A percentile compares a stretch with the other conserved stretches of the same genome.
Conservation (phyloP, 2,329 filamentous ascomycete genomes). For the Colletotrichum spinosum region DNA sequence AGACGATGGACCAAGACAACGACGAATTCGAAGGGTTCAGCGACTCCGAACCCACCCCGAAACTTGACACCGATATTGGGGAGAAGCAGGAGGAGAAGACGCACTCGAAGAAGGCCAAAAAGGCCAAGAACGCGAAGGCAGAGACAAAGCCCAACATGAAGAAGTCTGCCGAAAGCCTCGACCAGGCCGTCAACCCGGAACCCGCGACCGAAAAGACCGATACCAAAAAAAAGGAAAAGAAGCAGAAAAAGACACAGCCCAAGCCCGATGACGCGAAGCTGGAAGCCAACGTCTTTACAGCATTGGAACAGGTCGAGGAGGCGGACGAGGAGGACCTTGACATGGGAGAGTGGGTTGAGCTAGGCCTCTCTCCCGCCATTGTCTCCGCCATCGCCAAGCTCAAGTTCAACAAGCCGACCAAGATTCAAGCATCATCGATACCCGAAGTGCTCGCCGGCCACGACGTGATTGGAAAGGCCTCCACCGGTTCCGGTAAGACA, state of each 20-base stretch:
- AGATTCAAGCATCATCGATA: conserved; percentile 84
- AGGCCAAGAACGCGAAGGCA: conserved; percentile 46
- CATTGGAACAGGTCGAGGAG: conserved; percentile 66
- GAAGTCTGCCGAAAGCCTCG: conserved; percentile 10
- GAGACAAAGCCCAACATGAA: conserved; percentile 44
- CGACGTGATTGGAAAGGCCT: conserved; percentile 95
- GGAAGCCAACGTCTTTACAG: conserved; percentile 64
- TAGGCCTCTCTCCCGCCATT: conserved; percentile 79
- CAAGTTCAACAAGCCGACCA: conserved; percentile 83
- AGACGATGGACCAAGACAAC: conserved; percentile 48
- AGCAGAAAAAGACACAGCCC: conserved; percentile 45
- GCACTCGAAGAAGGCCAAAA: conserved; percentile 43
- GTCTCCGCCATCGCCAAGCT: conserved; percentile 82
- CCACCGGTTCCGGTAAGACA: conserved; percentile 97
- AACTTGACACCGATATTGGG: conserved; percentile 6
- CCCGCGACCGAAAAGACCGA: conserved; percentile 36
- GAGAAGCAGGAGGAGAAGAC: conserved; percentile 45
- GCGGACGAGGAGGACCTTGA: conserved; percentile 72
- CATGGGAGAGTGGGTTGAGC: conserved; percentile 80
- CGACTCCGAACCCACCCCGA: conserved; percentile 55
- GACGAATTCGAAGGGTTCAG: conserved; percentile 76
- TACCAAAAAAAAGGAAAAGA: conserved; percentile 44
- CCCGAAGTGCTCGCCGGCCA: conserved; percentile 85
- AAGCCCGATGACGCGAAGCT: conserved; percentile 54
- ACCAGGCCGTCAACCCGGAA: background rate